Evolutionary conservation across 2,329 filamentous ascomycete genomes (phyloP), one percentile per base, ranked within the genome.

Genomic region (Ramularia collo-cygni): DNA sequence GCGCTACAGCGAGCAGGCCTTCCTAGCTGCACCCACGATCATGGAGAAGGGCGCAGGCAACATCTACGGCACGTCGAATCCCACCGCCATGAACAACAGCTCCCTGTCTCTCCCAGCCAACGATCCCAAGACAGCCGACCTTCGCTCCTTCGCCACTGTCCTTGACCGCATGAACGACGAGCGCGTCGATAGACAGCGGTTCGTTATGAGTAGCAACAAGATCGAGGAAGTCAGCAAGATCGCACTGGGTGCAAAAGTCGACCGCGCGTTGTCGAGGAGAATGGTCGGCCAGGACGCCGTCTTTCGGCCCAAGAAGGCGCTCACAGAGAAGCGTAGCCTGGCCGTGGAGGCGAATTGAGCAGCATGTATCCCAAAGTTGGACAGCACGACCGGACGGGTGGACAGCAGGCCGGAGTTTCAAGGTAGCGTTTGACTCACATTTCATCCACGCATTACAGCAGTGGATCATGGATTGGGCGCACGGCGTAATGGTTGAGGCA

Each of bases 111-210:
- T 59, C 21, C 50, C 52, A 35, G 46, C 47, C 28, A 49, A 49
- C 43, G 70, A 73, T 60, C 71, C 73, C 47, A 72, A 73, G 57
- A 66, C 75, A 48, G 70, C 72, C 47, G 77, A 81, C 56, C 79
- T 92, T 60, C 76, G 81, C 63, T 77, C 85, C 52, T 87, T 92
- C 63, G 83, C 85, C 55, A 77, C 81, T 46, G 82, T 84, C 44
- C 77, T 95, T 49, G 81, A 87, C 57, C 85, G 88, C 58, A 84
- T 95, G 68, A 85, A 93, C 65, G 92, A 94, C 72, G 87, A 86
- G 66, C 84, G 83, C 35, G 79, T 95, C 18, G 70, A 78, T 53
- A 77, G 83, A 56, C 89, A 95, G 69, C 83, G 89, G 53, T 89
- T 89, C 58, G 72, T 79, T 41, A 77, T 89, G 48, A 83, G 73